Base-by-base conservation (phyloP, 2,329 filamentous ascomycete genomes). In the Zalaria obscura region DNA sequence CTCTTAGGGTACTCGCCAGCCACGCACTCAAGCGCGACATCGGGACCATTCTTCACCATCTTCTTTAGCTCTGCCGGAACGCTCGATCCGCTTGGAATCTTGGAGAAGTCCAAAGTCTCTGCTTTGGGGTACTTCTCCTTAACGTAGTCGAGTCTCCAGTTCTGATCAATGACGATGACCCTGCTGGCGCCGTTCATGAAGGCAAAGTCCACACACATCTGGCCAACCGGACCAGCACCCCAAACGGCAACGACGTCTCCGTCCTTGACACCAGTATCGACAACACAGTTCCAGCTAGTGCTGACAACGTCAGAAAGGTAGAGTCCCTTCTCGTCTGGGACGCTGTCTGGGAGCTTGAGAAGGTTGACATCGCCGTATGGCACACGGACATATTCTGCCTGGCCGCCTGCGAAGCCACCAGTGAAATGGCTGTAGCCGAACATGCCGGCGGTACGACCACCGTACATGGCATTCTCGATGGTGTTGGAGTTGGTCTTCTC, bases 201-300 rank as follows among this genome's bases (percentile, higher is more conserved):
- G 0, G 79, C 65, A 57, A 77, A 79, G 34, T 77, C 68, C 1
- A 79, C 82, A 2, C 72, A 76, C 63, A 89, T 93, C 40, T 84
- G 83, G 0, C 87, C 86, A 40, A 93, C 83, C 0, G 85, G 87
- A 0, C 86, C 86, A 0, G 80, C 83, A n/a, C 85, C 86, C 75
- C 84, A 93, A 45, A 93, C 77, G 29, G 83, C 85, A 1, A 93
- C 85, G 2, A 78, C 67, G 51, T 93, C 85, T 8, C 73, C 76
- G 29, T 80, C 68, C 47, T 83, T 78, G n/a, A 93, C 80, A 1
- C 76, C 80, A 0, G 85, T 93, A 54, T 93, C 85, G 35, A 87
- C 79, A 32, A 93, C 84, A 40, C 75, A 77, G 55, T 93, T 80
- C 72, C 84, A 93, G 6, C 78, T 79, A 0, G 87, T 93, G 11